These are phyloP conservation scores for Monosporascus sp. DNA, from an alignment of 2,329 filamentous ascomycete genomes.

Conservation along the genomic window DNA sequence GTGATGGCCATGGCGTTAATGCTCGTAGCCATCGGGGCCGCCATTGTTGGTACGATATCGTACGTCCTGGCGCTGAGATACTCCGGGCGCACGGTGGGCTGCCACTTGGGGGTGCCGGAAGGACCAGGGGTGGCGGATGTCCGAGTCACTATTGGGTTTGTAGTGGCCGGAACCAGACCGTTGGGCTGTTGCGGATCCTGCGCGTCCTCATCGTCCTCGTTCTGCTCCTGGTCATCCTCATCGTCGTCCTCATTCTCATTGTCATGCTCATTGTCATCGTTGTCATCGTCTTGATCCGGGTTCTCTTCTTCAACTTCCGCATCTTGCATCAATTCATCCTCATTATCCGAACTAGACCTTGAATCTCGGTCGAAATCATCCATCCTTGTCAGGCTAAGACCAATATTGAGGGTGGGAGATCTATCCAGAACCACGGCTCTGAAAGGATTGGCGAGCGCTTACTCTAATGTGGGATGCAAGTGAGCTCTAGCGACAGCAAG, in stretches of 20 bases:
- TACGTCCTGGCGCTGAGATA: constrained; percentile 76
- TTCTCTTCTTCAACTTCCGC: constrained; percentile 21
- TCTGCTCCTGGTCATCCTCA: constrained; percentile 30
- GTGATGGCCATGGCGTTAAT: constrained; percentile 91
- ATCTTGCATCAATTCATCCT: constrained; percentile 30
- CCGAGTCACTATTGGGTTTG: constrained; percentile 18
- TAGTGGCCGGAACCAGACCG: constrained; percentile 1
- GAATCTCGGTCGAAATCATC: constrained; percentile 34
- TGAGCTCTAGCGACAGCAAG: not conserved
- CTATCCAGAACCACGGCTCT: not conserved
- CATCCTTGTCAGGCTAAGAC: constrained; percentile 21
- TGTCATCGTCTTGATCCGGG: constrained; percentile 28
- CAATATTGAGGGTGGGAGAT: not conserved
- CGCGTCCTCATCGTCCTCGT: constrained; percentile 27
- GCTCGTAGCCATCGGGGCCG: constrained; percentile 89
- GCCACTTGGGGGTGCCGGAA: constrained; percentile 33
- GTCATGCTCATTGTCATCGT: constrained; percentile 35
- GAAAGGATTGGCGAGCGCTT: not conserved
- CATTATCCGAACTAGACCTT: constrained; percentile 39
- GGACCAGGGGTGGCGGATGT: constrained; percentile 28
- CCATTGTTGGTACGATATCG: constrained; percentile 95
- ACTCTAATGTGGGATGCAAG: not conserved
- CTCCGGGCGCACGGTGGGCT: constrained; percentile 66
- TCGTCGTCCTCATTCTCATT: constrained; percentile 30
- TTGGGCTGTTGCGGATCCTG: constrained; percentile 14